Conservation (phyloP, 345 rosid species). For the Microcos paniculata region DNA sequence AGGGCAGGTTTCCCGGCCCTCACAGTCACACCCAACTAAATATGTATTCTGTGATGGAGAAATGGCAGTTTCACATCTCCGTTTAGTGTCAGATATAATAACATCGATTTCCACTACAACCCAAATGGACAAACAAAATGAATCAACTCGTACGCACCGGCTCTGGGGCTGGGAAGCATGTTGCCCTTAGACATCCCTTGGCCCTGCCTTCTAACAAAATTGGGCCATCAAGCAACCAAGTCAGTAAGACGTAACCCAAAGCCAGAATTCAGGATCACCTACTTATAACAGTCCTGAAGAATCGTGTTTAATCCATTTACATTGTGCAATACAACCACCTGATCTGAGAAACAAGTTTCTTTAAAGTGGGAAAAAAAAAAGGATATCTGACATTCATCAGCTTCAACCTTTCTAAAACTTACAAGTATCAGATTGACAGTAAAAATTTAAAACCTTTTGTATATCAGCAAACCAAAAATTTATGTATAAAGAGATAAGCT, state of each 20-base stretch:
- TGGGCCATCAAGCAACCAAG: neutral
- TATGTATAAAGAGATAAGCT: neutral
- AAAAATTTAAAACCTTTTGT: neutral
- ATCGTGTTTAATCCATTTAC: neutral
- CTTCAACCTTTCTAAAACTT: neutral
- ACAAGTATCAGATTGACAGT: neutral
- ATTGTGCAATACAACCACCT: too few relatives aligned
- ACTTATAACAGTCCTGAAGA: neutral
- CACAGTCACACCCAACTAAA: neutral
- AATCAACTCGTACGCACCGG: too few relatives aligned
- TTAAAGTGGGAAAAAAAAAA: neutral
- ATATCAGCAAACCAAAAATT: neutral
- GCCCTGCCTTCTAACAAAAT: neutral
- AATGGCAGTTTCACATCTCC: neutral
- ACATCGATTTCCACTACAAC: too few relatives aligned
- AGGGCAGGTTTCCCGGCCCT: too few relatives aligned
- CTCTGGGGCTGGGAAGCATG: too few relatives aligned
- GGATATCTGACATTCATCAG: neutral
- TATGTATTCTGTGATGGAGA: neutral
- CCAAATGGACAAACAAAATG: too few relatives aligned
- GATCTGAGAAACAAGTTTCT: neutral
- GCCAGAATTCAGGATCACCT: neutral
- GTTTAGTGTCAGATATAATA: neutral
- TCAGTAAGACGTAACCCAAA: neutral
- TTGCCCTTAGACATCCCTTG: neutral